phyloP scores from a whole-genome alignment of 208 protist genomes.

The Vickermania ingenoplastis region DNA sequence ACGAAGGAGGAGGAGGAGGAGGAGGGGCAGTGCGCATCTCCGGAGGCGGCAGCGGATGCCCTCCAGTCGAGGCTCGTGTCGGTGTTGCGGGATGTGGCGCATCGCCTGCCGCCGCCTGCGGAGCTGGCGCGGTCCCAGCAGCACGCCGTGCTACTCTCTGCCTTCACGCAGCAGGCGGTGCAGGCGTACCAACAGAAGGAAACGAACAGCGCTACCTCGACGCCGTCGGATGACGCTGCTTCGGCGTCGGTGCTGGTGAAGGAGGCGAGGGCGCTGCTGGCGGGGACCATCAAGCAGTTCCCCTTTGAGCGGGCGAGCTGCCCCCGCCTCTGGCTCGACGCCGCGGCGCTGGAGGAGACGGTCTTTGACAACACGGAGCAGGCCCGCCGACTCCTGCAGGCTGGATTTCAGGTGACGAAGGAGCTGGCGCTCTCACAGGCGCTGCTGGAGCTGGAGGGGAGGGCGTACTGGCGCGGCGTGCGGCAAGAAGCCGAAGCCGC shows the following conservation, averaged over 20 bases:
- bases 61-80: background rate
- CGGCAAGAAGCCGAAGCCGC: conserved; percentile 5
- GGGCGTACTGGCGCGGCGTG: conserved; percentile 8
- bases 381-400: conserved; percentile 51
- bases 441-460: conserved; percentile 41
- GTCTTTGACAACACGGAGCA: conserved; percentile 26
- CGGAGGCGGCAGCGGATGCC: conserved; percentile 6
- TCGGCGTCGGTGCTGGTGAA: conserved; percentile 18
- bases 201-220: background rate
- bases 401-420: conserved; percentile 38
- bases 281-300: conserved; percentile 54
- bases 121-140: conserved; percentile 42
- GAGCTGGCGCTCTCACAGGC: conserved; percentile 22
- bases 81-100: background rate
- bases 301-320: conserved; percentile 54
- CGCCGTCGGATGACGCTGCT: background rate
- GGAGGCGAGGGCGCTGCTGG: conserved; percentile 36
- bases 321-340: conserved; percentile 71
- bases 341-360: conserved; percentile 58
- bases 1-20: conserved; percentile 40
- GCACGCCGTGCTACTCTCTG: conserved; percentile 59
- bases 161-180: conserved; percentile 29
- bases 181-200: too few relatives aligned
- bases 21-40: background rate
- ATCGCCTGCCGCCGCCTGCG: conserved; percentile 2